phyloP scores from a whole-genome alignment of 2,329 filamentous ascomycete genomes.

The Neofusicoccum umdonicola region DNA sequence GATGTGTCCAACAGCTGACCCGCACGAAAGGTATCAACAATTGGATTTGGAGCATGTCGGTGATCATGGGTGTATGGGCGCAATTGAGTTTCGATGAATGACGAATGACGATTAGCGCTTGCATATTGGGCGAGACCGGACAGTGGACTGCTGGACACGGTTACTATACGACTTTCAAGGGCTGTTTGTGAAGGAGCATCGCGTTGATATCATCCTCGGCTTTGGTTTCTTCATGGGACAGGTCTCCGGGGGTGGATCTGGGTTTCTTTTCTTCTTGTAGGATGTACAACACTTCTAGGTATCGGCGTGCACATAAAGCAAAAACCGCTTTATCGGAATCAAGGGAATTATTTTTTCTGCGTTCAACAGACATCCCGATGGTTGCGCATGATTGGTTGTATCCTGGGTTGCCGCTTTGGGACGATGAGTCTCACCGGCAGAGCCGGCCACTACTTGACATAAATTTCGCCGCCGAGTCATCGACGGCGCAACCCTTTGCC shows the following conservation, averaged over 20 bases:
- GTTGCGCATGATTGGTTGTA: not conserved
- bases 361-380: not conserved
- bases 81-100: constrained; percentile 81
- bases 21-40: constrained; percentile 72
- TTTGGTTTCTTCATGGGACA: constrained; percentile 16
- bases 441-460: not conserved
- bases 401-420: constrained; percentile 2
- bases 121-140: constrained; percentile 15
- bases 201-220: constrained; percentile 15
- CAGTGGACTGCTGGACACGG: not conserved
- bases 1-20: not conserved
- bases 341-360: not conserved
- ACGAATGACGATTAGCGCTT: constrained; percentile 22
- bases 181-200: constrained; percentile 10
- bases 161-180: constrained; percentile 4
- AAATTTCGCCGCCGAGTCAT: constrained; percentile 15
- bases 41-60: constrained; percentile 86
- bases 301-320: constrained; percentile 17
- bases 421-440: not conserved
- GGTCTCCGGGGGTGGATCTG: constrained; percentile 12
- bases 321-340: constrained; percentile 12
- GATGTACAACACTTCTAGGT: constrained; percentile 17
- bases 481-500: constrained; percentile 8
- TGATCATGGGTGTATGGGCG: constrained; percentile 77
- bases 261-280: constrained; percentile 11